Evolutionary conservation across 106 monocot genomes (phyloP).

Genomic region (Hemerocallis citrina): DNA sequence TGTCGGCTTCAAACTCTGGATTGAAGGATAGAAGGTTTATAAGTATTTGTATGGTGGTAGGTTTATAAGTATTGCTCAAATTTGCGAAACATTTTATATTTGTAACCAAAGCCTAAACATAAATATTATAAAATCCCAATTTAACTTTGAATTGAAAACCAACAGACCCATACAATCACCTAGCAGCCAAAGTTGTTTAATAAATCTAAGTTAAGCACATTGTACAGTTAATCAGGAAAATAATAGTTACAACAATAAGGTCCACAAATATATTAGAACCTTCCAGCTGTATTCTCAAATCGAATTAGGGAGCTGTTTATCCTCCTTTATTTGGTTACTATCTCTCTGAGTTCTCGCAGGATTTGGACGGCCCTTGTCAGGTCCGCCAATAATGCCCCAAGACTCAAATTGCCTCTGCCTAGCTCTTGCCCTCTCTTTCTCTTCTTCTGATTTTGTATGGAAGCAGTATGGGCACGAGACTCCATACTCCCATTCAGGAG

Average conservation of each 20-base stretch:
- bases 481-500: slow-evolving; percentile 67
- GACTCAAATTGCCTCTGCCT: slow-evolving; percentile 74
- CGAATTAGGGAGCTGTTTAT: slow-evolving; percentile 15
- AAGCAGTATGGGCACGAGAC: slow-evolving; percentile 85
- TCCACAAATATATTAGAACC: not conserved
- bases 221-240: not conserved
- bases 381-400: slow-evolving; percentile 87
- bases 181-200: too few species aligned
- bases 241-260: not conserved
- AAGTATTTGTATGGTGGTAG: too few species aligned
- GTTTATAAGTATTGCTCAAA: too few species aligned
- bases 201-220: not conserved
- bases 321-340: not conserved
- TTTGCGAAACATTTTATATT: too few species aligned
- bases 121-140: too few species aligned
- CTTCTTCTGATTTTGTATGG: slow-evolving; percentile 66
- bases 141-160: too few species aligned
- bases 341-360: slow-evolving; percentile 7
- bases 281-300: slow-evolving; percentile 11
- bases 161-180: too few species aligned
- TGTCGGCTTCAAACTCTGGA: too few species aligned
- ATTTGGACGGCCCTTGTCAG: slow-evolving; percentile 66
- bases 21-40: too few species aligned
- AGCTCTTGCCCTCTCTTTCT: slow-evolving; percentile 87
- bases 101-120: too few species aligned